A percentile compares a stretch with the other conserved stretches of the same genome.
Evolutionary conservation across 805 yeast species (phyloP).

Genomic region (Candida arabinofermentans): DNA sequence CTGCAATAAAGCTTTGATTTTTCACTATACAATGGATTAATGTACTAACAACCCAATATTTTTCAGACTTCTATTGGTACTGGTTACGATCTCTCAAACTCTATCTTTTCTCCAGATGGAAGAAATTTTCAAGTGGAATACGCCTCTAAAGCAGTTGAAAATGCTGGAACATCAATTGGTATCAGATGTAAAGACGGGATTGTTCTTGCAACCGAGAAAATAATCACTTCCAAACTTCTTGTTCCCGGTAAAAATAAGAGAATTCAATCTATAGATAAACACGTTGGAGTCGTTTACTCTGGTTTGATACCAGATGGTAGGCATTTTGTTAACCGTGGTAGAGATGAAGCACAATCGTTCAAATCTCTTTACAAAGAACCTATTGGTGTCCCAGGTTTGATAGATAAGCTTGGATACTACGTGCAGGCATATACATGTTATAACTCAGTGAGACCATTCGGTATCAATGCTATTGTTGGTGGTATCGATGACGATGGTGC

Average conservation of each 20-base stretch:
- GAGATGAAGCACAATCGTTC: conserved; percentile 85
- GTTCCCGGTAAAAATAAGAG: conserved; percentile 87
- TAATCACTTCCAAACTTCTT: conserved; percentile 77
- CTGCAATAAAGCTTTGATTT: too few relatives aligned
- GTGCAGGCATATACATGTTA: conserved; percentile 95
- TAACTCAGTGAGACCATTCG: conserved; percentile 97
- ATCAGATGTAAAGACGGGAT: conserved; percentile 90
- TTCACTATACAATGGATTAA: not conserved
- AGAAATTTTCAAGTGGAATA: conserved; percentile 97
- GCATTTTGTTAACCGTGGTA: conserved; percentile 84
- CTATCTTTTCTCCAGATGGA: conserved; percentile 92
- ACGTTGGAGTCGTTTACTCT: conserved; percentile 90
- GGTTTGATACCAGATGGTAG: conserved; percentile 97
- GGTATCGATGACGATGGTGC: conserved; percentile 85
- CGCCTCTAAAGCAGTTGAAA: conserved; percentile 96
- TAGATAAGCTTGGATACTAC: conserved; percentile 83
- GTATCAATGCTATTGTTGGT: conserved; percentile 87
- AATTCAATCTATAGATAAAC: conserved; percentile 90
- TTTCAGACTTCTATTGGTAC: conserved; percentile 87
- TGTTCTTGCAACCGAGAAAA: conserved; percentile 96
- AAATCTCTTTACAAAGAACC: conserved; percentile 72
- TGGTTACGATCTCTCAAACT: conserved; percentile 96
- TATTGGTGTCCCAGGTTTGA: conserved; percentile 74
- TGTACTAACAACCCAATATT: not conserved
- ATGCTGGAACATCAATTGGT: conserved; percentile 94